A percentile compares a stretch with the other conserved stretches of the same genome.
phyloP scores from a whole-genome alignment of 1,284 basidiomycete species.

The Marasmius fiardii region DNA sequence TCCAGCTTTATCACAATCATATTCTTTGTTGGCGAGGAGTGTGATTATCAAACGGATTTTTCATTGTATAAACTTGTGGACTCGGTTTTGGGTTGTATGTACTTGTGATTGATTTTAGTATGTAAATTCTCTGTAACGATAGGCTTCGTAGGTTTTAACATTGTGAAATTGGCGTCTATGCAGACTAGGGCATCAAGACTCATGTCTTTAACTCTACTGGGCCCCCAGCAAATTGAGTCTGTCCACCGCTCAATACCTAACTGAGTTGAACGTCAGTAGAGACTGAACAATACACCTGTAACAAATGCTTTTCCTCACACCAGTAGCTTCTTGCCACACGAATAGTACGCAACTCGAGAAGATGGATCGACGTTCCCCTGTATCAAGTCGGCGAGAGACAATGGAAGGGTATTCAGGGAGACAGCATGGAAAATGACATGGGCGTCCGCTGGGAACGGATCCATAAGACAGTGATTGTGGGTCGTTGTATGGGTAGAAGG shows the following conservation, averaged over 20 bases:
- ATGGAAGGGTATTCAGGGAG: conserved; percentile 58
- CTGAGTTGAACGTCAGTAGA: conserved; percentile 27
- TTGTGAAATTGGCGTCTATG: too few species aligned
- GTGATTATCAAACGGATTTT: too few species aligned
- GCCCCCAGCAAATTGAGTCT: conserved; percentile 77
- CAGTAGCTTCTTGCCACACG: conserved; percentile 74
- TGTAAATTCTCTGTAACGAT: too few species aligned
- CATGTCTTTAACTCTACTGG: conserved; percentile 73
- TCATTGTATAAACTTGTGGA: too few species aligned
- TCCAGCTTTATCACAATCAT: too few species aligned
- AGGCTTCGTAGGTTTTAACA: too few species aligned
- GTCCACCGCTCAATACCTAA: conserved; percentile 79
- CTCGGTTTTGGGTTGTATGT: too few species aligned
- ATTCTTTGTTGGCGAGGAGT: too few species aligned
- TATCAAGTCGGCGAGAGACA: conserved; percentile 71
- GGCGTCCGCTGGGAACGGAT: conserved; percentile 62
- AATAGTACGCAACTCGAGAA: conserved; percentile 71
- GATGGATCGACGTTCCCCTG: conserved; percentile 63
- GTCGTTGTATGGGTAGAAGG: conserved; percentile 35
- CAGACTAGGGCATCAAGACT: conserved; percentile 24
- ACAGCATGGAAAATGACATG: conserved; percentile 77
- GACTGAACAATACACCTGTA: conserved; percentile 11
- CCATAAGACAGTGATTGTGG: conserved; percentile 38
- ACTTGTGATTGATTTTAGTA: too few species aligned
- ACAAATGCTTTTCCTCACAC: conserved; percentile 42